phyloP scores from a whole-genome alignment of 306 rosid species.

The Mucuna pruriens region DNA sequence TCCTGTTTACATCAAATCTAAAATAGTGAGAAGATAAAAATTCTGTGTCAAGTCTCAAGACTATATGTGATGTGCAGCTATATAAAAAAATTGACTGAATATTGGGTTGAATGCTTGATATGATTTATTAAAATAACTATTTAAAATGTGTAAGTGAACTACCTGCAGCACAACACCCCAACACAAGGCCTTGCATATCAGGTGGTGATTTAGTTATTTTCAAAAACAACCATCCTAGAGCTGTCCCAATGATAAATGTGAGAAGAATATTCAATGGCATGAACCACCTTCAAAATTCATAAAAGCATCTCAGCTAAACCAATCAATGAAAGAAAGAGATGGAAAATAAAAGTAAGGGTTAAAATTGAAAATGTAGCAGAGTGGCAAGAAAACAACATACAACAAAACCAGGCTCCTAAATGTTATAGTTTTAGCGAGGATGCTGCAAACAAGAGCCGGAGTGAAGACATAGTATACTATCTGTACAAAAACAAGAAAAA shows the following conservation, averaged over 20 bases:
- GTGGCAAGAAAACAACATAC: constrained; percentile 13
- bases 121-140: background rate
- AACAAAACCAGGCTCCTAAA: constrained; percentile 13
- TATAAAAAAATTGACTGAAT: background rate
- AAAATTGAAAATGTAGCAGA: background rate
- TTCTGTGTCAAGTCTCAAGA: background rate
- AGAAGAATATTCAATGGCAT: constrained; percentile 47
- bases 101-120: background rate
- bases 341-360: background rate
- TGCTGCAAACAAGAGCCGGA: constrained; percentile 41
- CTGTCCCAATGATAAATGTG: constrained; percentile 34
- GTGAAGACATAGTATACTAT: constrained; percentile 35
- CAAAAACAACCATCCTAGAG: constrained; percentile 38
- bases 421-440: constrained; percentile 20
- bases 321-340: background rate
- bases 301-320: background rate
- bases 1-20: constrained; percentile 28
- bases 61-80: background rate
- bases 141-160: background rate
- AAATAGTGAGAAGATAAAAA: background rate
- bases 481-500: constrained; percentile 7
- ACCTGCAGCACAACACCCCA: constrained; percentile 51
- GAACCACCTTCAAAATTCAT: constrained; percentile 43
- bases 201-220: constrained; percentile 38
- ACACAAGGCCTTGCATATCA: constrained; percentile 41